Evolutionary conservation across 345 rosid genomes (phyloP).

Genomic region (Rhodomyrtus tomentosa): DNA sequence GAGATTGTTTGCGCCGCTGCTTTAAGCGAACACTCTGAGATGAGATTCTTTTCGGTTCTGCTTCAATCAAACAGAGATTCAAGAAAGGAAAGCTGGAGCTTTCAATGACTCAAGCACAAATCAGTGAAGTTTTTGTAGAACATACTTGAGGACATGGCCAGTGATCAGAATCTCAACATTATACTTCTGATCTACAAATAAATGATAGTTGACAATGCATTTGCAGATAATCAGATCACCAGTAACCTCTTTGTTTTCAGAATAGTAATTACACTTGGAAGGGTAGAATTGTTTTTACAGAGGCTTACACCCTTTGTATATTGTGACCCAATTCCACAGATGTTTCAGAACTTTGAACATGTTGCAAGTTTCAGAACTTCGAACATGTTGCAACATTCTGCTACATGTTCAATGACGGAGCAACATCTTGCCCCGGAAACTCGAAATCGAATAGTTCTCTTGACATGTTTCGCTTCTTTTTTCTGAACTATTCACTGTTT

Average conservation of each 20-base stretch:
- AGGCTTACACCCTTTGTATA: background rate
- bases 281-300: background rate
- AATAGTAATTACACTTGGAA: background rate
- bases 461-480: background rate
- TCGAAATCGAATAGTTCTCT: constrained; percentile 1
- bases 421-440: background rate
- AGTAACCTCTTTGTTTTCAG: background rate
- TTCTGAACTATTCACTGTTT: constrained; percentile 15
- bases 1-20: no score
- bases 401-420: background rate
- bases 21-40: no score
- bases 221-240: background rate
- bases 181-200: background rate
- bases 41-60: background rate
- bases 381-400: background rate
- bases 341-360: background rate
- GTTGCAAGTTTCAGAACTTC: background rate
- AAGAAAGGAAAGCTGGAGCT: background rate
- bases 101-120: background rate
- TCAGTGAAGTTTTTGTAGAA: background rate
- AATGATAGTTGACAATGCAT: background rate
- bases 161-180: background rate
- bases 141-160: background rate
- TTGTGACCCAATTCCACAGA: background rate
- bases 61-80: background rate